Conservation (phyloP, 2,329 filamentous ascomycete species). For the Verticillium isaacii region DNA sequence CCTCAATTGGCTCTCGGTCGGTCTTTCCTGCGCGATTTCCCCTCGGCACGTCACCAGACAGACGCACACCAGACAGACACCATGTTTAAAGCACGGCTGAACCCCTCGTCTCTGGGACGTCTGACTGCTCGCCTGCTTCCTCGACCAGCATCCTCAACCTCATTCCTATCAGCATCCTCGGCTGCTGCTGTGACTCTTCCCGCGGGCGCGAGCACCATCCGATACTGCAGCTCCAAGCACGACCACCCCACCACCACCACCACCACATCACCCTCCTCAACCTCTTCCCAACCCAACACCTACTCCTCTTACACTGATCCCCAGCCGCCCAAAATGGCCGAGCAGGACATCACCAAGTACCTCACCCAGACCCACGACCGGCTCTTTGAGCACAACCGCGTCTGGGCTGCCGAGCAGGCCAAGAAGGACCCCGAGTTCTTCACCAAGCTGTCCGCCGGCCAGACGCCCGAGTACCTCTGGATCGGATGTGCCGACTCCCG, state of each 20-base stretch:
- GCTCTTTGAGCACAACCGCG: slow-evolving; percentile 64
- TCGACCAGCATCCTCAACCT: neutral
- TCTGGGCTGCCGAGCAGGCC: slow-evolving; percentile 58
- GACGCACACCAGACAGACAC: neutral
- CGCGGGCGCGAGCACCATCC: neutral
- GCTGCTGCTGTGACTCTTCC: neutral
- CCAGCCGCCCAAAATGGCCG: neutral
- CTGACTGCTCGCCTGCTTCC: neutral
- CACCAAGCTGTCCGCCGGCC: slow-evolving; percentile 56
- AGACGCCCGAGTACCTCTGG: slow-evolving; percentile 73
- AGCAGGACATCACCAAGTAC: slow-evolving; percentile 32
- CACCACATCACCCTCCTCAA: neutral
- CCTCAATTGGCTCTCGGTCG: neutral
- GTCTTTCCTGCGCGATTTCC: neutral
- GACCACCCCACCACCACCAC: neutral
- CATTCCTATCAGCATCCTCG: neutral
- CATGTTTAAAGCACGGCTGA: neutral
- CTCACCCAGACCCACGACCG: slow-evolving; percentile 60
- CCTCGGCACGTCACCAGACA: neutral
- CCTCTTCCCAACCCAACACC: neutral
- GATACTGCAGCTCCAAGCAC: neutral
- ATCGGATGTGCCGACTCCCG: slow-evolving; percentile 89
- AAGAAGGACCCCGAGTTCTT: slow-evolving; percentile 62
- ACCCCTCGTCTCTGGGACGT: neutral
- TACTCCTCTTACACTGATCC: neutral